Percentiles rank a stretch among this genome's conserved stretches.
These are phyloP conservation scores for Aspergillus tamarii DNA, from an alignment of 2,329 filamentous ascomycete species.

Conservation along the genomic window DNA sequence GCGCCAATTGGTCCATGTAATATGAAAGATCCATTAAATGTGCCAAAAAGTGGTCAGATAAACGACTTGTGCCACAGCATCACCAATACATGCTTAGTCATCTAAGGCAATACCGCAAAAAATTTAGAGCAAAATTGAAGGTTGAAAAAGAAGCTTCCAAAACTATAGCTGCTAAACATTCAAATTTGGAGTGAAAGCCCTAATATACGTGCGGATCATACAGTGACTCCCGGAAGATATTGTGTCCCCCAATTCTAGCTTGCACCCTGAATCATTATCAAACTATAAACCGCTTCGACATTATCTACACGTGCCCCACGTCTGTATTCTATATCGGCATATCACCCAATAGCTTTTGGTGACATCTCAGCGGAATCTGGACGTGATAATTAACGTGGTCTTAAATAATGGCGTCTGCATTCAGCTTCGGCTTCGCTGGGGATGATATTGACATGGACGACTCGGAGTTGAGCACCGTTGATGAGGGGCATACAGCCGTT, in stretches of 20 bases:
- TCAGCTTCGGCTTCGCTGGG: slow-evolving; percentile 62
- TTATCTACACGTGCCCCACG: not conserved
- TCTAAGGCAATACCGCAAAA: slow-evolving; percentile 10
- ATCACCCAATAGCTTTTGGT: not conserved
- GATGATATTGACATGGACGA: slow-evolving; percentile 60
- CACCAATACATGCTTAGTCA: slow-evolving; percentile 22
- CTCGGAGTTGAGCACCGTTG: slow-evolving; percentile 26
- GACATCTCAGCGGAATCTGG: too few species aligned
- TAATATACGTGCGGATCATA: not conserved
- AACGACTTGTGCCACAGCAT: not conserved
- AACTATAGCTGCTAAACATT: not conserved
- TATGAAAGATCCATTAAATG: not conserved
- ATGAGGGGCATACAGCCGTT: slow-evolving; percentile 16
- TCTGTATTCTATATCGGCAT: not conserved
- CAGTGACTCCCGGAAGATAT: not conserved
- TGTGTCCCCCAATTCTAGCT: not conserved
- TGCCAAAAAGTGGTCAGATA: not conserved
- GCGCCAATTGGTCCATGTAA: not conserved
- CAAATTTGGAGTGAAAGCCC: not conserved
- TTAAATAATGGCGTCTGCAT: slow-evolving; percentile 38
- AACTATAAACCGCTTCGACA: not conserved
- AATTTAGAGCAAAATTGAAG: slow-evolving; percentile 7
- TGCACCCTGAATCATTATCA: not conserved
- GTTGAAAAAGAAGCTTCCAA: not conserved
- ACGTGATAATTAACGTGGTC: too few species aligned